Evolutionary conservation across 352 stramenopile genomes (phyloP).

Genomic region (Thalassiosira ordinaria): DNA sequence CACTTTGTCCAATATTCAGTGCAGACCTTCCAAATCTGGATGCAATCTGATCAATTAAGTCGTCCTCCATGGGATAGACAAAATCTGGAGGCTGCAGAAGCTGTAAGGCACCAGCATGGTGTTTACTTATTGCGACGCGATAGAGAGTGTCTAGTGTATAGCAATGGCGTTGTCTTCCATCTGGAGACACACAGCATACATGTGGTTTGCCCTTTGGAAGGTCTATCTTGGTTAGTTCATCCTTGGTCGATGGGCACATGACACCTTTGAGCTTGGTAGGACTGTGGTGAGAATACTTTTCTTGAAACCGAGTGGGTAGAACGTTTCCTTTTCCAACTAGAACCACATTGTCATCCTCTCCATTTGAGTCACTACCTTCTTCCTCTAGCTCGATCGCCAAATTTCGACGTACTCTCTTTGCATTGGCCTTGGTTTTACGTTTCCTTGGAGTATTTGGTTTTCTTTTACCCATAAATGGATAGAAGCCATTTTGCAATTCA

Average conservation of each 20-base stretch:
- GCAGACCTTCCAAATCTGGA: background rate
- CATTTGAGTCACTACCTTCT: background rate
- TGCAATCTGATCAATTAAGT: background rate
- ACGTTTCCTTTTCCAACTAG: background rate
- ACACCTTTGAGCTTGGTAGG: background rate
- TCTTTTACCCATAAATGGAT: background rate
- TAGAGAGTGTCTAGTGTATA: background rate
- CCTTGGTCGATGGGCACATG: background rate
- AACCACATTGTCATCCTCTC: background rate
- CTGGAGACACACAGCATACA: background rate
- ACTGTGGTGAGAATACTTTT: background rate
- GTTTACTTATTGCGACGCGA: background rate
- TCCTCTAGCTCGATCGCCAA: background rate
- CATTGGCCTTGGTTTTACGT: background rate
- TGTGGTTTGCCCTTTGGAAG: background rate
- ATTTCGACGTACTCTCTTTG: too few relatives aligned
- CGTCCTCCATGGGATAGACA: background rate
- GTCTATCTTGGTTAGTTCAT: background rate
- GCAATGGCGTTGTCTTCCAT: background rate
- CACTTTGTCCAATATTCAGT: background rate
- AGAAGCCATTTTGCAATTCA: background rate
- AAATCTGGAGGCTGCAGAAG: background rate
- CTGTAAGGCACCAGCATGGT: background rate
- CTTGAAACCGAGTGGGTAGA: background rate
- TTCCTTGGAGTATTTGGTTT: background rate